These are phyloP conservation scores for Leavenworthia alabamica DNA, from an alignment of 345 rosid genomes.

Conservation along the genomic window DNA sequence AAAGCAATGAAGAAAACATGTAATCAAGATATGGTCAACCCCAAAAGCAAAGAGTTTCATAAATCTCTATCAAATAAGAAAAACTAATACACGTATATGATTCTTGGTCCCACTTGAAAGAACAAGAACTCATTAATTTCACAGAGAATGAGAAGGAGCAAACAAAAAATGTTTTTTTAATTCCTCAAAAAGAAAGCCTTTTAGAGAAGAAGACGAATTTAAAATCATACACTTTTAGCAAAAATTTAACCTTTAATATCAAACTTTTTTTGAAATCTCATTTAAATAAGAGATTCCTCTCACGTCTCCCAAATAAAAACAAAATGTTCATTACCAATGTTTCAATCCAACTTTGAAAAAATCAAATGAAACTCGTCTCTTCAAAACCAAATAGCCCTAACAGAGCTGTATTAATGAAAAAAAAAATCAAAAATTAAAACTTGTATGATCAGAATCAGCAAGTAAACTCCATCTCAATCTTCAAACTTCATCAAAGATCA, in stretches of 20 bases:
- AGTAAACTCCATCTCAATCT: constrained; percentile 17
- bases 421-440: background rate
- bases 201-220: constrained; percentile 16
- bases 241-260: background rate
- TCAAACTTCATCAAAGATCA: constrained; percentile 3
- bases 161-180: constrained; percentile 9
- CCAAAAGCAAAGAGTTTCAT: constrained; percentile 8
- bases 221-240: constrained; percentile 9
- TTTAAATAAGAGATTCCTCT: constrained; percentile 22
- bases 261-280: background rate
- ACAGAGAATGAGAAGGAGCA: constrained; percentile 17
- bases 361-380: background rate
- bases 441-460: background rate
- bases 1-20: constrained; percentile 6
- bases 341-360: constrained; percentile 3
- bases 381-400: background rate
- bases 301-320: constrained; percentile 25
- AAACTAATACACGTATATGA: constrained; percentile 19
- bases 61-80: constrained; percentile 17
- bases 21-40: constrained; percentile 2
- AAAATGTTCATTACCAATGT: constrained; percentile 6
- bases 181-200: constrained; percentile 12
- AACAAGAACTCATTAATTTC: constrained; percentile 10
- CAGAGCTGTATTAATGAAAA: background rate
- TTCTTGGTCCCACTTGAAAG: constrained; percentile 25